Evolutionary conservation across 1,284 basidiomycete genomes (phyloP), one percentile per base, ranked within the genome.

Genomic region (Xerocomus minutiporus): DNA sequence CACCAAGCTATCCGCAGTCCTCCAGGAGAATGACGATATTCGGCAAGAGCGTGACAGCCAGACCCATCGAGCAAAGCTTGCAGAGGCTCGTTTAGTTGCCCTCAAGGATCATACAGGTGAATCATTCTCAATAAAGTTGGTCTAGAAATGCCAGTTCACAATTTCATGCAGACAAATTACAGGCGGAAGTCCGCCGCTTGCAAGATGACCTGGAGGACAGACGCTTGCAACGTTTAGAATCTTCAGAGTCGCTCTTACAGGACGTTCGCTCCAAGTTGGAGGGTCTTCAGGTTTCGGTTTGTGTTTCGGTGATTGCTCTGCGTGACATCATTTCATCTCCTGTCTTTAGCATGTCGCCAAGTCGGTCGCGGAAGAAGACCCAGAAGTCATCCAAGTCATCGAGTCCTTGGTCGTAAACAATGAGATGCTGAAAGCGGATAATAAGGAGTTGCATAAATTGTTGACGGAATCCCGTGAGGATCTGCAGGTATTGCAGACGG

Each of bases 391-490:
- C 32, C 76, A 79, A 53, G 82, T 92, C 6, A 73, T 95, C 8
- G 89, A 93, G 65, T 83, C 86, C 12, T 74, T 95, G 13, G 90
- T 93, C 8, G 82, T 84, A 29, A 87, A 91, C 63, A 94, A 93
- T 61, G 88, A 93, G 59, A 76, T 78, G 28, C 71, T 94, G 53
- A 90, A 91, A 68, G 82, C 82, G 31, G 90, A 93, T 61, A 90
- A 90, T 53, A 78, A 80, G 4, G 91, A 95, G 64, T 71, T 95
- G 36, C 84, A 88, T 54, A 79, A 78, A 50, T 70, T 92, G 13
- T 74, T 95, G 6, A 69, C 79, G 3, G 86, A 91, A 47, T 78
- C 88, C 1, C 79, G 90, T n/a, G 90, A 93, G 61, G 89, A 93
- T 57, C 68, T 85, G 7, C 80, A 84, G 51, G 64, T 73, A 2